These are phyloP conservation scores for Anthracocystis walkeri DNA, from an alignment of 1,284 basidiomycete genomes.

Conservation along the genomic window DNA sequence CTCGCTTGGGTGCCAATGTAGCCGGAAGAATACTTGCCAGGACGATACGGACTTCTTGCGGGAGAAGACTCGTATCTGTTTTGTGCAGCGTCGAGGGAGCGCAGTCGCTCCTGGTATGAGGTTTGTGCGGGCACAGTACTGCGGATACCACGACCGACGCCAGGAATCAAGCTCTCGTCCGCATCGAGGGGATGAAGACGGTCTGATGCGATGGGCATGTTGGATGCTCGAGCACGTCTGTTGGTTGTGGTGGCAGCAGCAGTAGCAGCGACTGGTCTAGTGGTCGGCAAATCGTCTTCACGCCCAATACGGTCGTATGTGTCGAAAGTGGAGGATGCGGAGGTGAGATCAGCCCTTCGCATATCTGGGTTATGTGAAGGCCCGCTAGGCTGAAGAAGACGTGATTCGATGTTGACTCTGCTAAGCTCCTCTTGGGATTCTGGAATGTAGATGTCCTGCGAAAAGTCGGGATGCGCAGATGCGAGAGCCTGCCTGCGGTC, in stretches of 20 bases:
- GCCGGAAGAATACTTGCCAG: slow-evolving; percentile 30
- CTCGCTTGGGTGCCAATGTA: slow-evolving; percentile 3
- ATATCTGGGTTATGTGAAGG: slow-evolving; percentile 23
- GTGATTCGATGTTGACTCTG: slow-evolving; percentile 44
- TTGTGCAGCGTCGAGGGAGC: slow-evolving; percentile 27
- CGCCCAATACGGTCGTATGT: slow-evolving; percentile 53
- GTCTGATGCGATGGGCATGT: slow-evolving; percentile 11
- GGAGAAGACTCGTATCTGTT: slow-evolving; percentile 34
- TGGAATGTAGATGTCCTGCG: slow-evolving; percentile 49
- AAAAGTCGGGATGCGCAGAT: slow-evolving; percentile 25
- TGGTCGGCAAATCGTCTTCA: slow-evolving; percentile 28
- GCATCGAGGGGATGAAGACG: slow-evolving; percentile 16
- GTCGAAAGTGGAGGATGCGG: slow-evolving; percentile 41
- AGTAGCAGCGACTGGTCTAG: slow-evolving; percentile 1
- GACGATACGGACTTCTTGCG: slow-evolving; percentile 33
- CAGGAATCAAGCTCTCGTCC: slow-evolving; percentile 55
- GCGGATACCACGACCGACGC: slow-evolving; percentile 51
- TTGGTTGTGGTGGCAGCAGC: slow-evolving; percentile 1
- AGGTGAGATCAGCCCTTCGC: slow-evolving; percentile 24
- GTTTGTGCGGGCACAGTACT: slow-evolving; percentile 23
- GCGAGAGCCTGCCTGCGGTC: slow-evolving; percentile 10
- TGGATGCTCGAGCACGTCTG: slow-evolving; percentile 12
- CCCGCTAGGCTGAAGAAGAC: slow-evolving; percentile 28
- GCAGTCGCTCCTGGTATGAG: slow-evolving; percentile 31
- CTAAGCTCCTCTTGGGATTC: slow-evolving; percentile 41